Percentiles rank a stretch among this genome's conserved stretches.
These are phyloP conservation scores for Aegle marmelos DNA, from an alignment of 345 rosid species.

Conservation along the genomic window DNA sequence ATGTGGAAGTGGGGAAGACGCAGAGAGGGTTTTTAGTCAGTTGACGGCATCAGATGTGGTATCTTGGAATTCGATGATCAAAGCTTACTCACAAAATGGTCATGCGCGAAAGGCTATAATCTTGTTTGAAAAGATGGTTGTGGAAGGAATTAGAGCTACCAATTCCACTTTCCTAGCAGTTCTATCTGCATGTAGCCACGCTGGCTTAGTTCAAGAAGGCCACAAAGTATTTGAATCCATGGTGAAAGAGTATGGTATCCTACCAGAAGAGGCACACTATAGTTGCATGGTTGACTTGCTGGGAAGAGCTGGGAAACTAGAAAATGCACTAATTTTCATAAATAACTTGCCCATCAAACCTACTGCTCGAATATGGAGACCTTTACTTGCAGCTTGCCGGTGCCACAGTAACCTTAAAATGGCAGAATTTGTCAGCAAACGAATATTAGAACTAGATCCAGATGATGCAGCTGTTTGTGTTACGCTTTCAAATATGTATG, in stretches of 20 bases:
- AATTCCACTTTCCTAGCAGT: conserved; percentile 22
- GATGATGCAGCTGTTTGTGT: conserved; percentile 22
- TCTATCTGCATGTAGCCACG: conserved; percentile 32
- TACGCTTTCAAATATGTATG: conserved; percentile 24
- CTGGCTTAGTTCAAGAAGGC: conserved; percentile 25
- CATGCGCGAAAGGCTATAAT: conserved; percentile 17
- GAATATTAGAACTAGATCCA: conserved; percentile 19
- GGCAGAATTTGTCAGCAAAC: conserved; percentile 23
- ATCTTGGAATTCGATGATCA: conserved; percentile 29
- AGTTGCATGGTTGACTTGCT: conserved; percentile 31
- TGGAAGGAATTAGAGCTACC: conserved; percentile 26
- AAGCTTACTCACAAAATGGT: conserved; percentile 29
- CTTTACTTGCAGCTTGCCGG: conserved; percentile 32
- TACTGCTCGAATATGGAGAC: conserved; percentile 30
- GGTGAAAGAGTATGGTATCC: conserved; percentile 11
- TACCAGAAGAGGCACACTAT: conserved; percentile 29
- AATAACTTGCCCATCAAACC: conserved; percentile 24
- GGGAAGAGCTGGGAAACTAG: conserved; percentile 30
- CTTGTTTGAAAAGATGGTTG: conserved; percentile 19
- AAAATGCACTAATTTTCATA: conserved; percentile 21
- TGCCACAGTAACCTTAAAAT: conserved; percentile 22
- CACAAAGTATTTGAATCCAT: conserved; percentile 28
- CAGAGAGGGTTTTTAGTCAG: conserved; percentile 20
- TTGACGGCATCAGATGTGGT: conserved; percentile 22
- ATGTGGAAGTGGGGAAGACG: conserved; percentile 26